Percentiles rank a stretch among this genome's conserved stretches.
These are phyloP conservation scores for Fusarium oxysporum DNA, from an alignment of 2,329 filamentous ascomycete species.

Conservation along the genomic window DNA sequence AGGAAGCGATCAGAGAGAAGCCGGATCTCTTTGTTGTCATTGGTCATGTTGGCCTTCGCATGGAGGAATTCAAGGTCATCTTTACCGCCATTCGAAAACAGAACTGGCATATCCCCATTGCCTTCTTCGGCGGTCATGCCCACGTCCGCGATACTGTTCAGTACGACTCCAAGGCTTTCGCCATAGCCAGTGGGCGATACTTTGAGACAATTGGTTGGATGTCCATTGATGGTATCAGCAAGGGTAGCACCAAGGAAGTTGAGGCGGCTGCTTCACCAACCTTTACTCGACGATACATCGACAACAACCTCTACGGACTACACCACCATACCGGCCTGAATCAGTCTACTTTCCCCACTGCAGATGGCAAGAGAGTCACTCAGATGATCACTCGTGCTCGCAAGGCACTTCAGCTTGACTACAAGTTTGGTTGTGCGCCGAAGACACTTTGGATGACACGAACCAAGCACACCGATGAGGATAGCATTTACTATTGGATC, in stretches of 20 bases:
- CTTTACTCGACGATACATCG: slow-evolving; percentile 87
- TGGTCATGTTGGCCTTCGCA: slow-evolving; percentile 86
- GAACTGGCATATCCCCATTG: slow-evolving; percentile 86
- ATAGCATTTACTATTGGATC: slow-evolving; percentile 87
- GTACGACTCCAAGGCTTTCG: slow-evolving; percentile 83
- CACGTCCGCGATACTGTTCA: slow-evolving; percentile 87
- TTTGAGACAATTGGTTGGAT: slow-evolving; percentile 96
- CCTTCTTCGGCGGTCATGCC: slow-evolving; percentile 90
- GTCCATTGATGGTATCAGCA: slow-evolving; percentile 77
- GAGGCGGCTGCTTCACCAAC: slow-evolving; percentile 56
- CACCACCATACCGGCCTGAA: slow-evolving; percentile 83
- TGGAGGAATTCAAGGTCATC: slow-evolving; percentile 81
- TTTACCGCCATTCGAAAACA: slow-evolving; percentile 81
- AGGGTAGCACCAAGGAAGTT: slow-evolving; percentile 39
- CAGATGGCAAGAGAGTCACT: slow-evolving; percentile 78
- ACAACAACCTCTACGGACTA: slow-evolving; percentile 90
- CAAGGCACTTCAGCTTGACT: slow-evolving; percentile 76
- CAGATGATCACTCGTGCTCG: slow-evolving; percentile 76
- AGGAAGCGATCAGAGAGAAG: slow-evolving; percentile 83
- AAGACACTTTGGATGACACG: slow-evolving; percentile 84
- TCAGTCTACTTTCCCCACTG: slow-evolving; percentile 78
- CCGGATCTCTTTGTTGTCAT: slow-evolving; percentile 88
- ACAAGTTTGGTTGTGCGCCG: slow-evolving; percentile 85
- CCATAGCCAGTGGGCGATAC: slow-evolving; percentile 88
- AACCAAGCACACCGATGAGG: slow-evolving; percentile 75